A percentile compares a stretch with the other conserved stretches of the same genome.
Conservation (phyloP, 331 rosid genomes). For the Malus hybrid region DNA sequence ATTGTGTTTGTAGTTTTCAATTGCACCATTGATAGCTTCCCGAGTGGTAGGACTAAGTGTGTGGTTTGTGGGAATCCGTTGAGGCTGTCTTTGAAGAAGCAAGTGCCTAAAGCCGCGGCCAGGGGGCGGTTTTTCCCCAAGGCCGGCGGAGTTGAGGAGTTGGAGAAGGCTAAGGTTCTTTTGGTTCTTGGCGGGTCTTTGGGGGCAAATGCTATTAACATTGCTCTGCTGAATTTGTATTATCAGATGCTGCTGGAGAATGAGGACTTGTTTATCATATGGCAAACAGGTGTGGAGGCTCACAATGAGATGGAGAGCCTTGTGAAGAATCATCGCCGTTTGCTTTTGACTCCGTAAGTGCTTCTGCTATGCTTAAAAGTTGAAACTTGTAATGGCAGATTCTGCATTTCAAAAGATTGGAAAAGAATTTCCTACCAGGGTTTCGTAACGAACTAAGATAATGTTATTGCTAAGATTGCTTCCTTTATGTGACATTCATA, state of each 20-base stretch:
- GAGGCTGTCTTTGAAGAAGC: slow-evolving; percentile 45
- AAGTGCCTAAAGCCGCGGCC: slow-evolving; percentile 35
- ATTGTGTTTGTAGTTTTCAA: slow-evolving; percentile 53
- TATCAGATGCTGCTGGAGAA: slow-evolving; percentile 48
- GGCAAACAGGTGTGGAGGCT: slow-evolving; percentile 67
- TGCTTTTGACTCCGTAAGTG: slow-evolving; percentile 50
- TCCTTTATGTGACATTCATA: not conserved
- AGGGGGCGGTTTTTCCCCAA: slow-evolving; percentile 34
- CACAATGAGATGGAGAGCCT: slow-evolving; percentile 81
- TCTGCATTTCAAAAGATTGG: not conserved
- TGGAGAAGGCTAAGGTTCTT: slow-evolving; percentile 38
- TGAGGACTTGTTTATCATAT: slow-evolving; percentile 41
- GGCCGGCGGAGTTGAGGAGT: slow-evolving; percentile 11
- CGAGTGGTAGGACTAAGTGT: slow-evolving; percentile 38
- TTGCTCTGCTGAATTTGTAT: slow-evolving; percentile 62
- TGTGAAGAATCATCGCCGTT: slow-evolving; percentile 49
- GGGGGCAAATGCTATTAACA: slow-evolving; percentile 65
- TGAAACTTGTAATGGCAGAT: not conserved
- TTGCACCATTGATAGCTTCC: slow-evolving; percentile 54
- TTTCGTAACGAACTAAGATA: not conserved
- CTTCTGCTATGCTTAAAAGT: not conserved
- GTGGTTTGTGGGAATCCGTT: slow-evolving; percentile 72
- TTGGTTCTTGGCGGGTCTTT: slow-evolving; percentile 72
- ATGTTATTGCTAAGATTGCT: not conserved
- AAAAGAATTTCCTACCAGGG: not conserved